These are phyloP conservation scores for Macrophomina tecta DNA, from an alignment of 2,329 filamentous ascomycete genomes.

Conservation along the genomic window DNA sequence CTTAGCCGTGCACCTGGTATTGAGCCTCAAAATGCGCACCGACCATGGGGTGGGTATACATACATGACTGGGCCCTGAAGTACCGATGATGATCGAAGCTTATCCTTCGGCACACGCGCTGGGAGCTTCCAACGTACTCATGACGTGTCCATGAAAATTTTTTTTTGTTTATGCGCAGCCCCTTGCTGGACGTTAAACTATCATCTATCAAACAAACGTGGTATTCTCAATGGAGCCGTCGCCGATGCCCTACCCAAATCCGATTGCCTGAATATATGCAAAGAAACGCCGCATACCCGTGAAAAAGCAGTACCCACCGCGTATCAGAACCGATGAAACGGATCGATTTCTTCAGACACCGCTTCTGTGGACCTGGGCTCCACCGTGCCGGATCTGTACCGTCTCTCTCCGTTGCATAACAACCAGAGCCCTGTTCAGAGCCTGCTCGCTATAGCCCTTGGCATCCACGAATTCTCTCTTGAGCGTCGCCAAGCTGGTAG, in stretches of 20 bases:
- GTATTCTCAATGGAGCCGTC: conserved; percentile 19
- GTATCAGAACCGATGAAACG: background rate
- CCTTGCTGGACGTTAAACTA: background rate
- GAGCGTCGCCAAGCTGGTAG: conserved; percentile 84
- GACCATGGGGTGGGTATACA: background rate
- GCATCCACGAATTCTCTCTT: conserved; percentile 90
- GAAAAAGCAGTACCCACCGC: background rate
- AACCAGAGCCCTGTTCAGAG: conserved; percentile 81
- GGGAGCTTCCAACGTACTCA: background rate
- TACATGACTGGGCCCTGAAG: background rate
- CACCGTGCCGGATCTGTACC: conserved; percentile 79
- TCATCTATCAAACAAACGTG: conserved; percentile 22
- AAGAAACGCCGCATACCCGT: background rate
- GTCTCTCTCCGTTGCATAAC: conserved; percentile 88
- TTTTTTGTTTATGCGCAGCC: conserved; percentile 10
- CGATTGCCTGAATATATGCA: background rate
- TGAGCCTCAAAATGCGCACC: conserved; percentile 6
- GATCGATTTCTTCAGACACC: conserved; percentile 58
- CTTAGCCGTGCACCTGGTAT: background rate
- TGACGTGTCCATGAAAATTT: conserved; percentile 20
- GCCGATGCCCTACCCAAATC: conserved; percentile 1
- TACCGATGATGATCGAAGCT: conserved; percentile 22
- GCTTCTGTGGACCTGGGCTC: conserved; percentile 75
- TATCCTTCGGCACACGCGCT: conserved; percentile 16
- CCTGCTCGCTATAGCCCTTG: conserved; percentile 87